Evolutionary conservation across 306 rosid genomes (phyloP).

Genomic region (Erythrophleum fordii): DNA sequence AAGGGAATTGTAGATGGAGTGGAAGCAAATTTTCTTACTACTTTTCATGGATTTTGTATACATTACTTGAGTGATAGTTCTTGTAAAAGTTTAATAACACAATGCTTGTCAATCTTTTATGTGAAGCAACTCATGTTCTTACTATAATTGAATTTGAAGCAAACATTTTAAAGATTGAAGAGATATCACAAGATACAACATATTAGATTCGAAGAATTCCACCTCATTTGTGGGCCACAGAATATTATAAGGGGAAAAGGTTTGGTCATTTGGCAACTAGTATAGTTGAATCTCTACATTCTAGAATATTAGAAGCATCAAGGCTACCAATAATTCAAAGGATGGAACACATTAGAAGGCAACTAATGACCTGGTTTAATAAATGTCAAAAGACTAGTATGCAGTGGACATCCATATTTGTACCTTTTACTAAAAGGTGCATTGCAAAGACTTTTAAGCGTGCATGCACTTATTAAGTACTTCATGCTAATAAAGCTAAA

Average conservation of each 20-base stretch:
- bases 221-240: slow-evolving; percentile 81
- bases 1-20: slow-evolving; percentile 80
- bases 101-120: slow-evolving; percentile 68
- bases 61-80: slow-evolving; percentile 82
- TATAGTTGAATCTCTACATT: slow-evolving; percentile 62
- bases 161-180: slow-evolving; percentile 69
- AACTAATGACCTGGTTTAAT: slow-evolving; percentile 87
- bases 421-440: slow-evolving; percentile 72
- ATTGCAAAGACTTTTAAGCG: slow-evolving; percentile 79
- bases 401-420: slow-evolving; percentile 90
- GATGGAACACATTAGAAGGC: slow-evolving; percentile 91
- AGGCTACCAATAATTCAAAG: slow-evolving; percentile 84
- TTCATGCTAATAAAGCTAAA: slow-evolving; percentile 86
- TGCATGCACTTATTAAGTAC: slow-evolving; percentile 78
- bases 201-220: slow-evolving; percentile 78
- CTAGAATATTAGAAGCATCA: slow-evolving; percentile 78
- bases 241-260: slow-evolving; percentile 79
- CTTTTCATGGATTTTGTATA: slow-evolving; percentile 88
- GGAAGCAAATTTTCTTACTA: slow-evolving; percentile 78
- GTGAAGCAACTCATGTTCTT: slow-evolving; percentile 83
- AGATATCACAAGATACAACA: slow-evolving; percentile 80
- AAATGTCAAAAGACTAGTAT: slow-evolving; percentile 80
- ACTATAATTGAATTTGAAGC: slow-evolving; percentile 76
- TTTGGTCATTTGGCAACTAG: slow-evolving; percentile 82
- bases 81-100: slow-evolving; percentile 77